Percentiles rank a stretch among this genome's conserved stretches.
Conservation (phyloP, 495 filamentous ascomycete genomes). For the Tuber aestivum region DNA sequence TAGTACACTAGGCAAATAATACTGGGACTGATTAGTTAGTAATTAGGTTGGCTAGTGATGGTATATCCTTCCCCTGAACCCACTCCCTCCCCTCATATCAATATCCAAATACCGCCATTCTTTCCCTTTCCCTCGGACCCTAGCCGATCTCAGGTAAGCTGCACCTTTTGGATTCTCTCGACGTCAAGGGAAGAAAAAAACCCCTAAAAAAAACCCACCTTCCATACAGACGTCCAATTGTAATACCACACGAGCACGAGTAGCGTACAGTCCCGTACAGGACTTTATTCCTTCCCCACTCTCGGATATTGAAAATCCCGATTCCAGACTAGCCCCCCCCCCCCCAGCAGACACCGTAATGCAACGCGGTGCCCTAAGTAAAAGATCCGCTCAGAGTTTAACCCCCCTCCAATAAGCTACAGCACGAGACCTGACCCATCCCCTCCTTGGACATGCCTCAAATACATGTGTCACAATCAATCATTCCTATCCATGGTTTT, state of each 20-base stretch:
- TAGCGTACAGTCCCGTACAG: neutral
- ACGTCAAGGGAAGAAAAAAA: neutral
- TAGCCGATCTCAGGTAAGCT: neutral
- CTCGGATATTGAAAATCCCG: neutral
- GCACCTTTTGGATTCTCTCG: neutral
- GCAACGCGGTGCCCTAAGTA: neutral
- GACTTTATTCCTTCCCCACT: neutral
- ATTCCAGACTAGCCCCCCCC: neutral
- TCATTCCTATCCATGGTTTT: slow-evolving; percentile 31
- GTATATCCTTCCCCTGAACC: neutral
- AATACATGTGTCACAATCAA: neutral
- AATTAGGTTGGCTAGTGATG: neutral
- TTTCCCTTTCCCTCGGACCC: neutral
- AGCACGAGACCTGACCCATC: neutral
- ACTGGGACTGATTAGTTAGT: neutral
- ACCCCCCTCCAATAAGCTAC: neutral
- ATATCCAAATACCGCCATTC: neutral
- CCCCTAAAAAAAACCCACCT: neutral
- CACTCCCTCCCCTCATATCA: neutral
- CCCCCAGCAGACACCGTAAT: neutral
- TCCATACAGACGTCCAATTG: neutral
- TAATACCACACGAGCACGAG: neutral
- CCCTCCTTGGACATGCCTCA: neutral
- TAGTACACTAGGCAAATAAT: neutral
- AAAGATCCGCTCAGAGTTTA: neutral